Percentiles rank a stretch among this genome's conserved stretches.
Conservation (phyloP, 352 stramenopile species). For the Phytophthora hibernalis region DNA sequence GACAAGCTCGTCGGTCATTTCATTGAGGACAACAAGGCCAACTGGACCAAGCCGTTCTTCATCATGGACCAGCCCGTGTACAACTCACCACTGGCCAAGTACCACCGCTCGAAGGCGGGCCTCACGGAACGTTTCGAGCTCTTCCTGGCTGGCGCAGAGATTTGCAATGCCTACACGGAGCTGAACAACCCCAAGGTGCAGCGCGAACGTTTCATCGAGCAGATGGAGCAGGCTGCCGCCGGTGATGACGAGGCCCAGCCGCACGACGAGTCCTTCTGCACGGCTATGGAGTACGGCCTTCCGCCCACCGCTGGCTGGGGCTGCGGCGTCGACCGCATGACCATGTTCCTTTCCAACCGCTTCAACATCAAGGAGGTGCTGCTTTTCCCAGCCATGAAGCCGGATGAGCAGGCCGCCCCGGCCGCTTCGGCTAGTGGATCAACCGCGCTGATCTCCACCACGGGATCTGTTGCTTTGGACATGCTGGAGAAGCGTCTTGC, state of each 20-base stretch:
- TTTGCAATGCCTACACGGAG: conserved; percentile 99
- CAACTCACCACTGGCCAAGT: conserved; percentile 97
- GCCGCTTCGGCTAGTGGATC: conserved; percentile 20
- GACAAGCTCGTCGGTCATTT: conserved; percentile 92
- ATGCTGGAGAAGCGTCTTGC: conserved; percentile 74
- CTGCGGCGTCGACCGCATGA: conserved; percentile 97
- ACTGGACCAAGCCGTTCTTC: conserved; percentile 97
- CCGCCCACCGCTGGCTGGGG: conserved; percentile 97
- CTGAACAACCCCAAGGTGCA: conserved; percentile 97
- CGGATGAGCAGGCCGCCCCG: conserved; percentile 73
- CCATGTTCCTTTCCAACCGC: conserved; percentile 97
- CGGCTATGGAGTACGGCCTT: conserved; percentile 96
- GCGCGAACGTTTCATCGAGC: conserved; percentile 83
- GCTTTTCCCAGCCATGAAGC: conserved; percentile 99
- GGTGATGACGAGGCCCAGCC: conserved; percentile 88
- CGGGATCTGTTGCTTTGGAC: conserved; percentile 61
- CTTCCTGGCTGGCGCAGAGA: conserved; percentile 96
- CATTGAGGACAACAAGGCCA: conserved; percentile 87
- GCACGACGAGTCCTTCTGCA: conserved; percentile 96
- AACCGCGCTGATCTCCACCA: conserved; percentile 33
- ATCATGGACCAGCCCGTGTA: conserved; percentile 99
- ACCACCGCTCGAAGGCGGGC: conserved; percentile 92
- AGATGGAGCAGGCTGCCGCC: conserved; percentile 80
- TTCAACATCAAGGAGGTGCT: conserved; percentile 98
- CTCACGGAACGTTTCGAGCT: conserved; percentile 99